These are phyloP conservation scores for Chaetomium strumarium DNA, from an alignment of 2,329 filamentous ascomycete species.

Conservation along the genomic window DNA sequence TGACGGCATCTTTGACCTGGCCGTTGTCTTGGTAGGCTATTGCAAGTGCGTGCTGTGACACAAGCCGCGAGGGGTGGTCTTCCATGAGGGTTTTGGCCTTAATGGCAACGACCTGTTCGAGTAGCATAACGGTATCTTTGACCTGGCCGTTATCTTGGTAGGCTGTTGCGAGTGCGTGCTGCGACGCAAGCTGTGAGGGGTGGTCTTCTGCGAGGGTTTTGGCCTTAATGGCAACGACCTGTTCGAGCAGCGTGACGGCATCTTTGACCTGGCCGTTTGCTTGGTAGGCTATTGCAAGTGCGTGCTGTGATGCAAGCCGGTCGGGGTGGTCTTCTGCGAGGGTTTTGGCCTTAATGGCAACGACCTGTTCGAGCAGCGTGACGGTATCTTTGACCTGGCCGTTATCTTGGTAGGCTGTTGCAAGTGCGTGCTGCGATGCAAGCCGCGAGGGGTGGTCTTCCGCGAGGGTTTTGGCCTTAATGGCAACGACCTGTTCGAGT, in stretches of 20 bases:
- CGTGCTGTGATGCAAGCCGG: too few species aligned
- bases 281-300: too few species aligned
- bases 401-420: too few species aligned
- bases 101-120: conserved; percentile 18
- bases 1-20: conserved; percentile 17
- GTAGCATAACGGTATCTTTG: conserved; percentile 20
- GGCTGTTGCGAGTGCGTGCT: conserved; percentile 15
- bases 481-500: too few species aligned
- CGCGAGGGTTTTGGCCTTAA: too few species aligned
- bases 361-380: too few species aligned
- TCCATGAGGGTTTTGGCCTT: background rate
- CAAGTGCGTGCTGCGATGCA: too few species aligned
- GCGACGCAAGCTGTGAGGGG: conserved; percentile 3
- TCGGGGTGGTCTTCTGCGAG: too few species aligned
- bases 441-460: too few species aligned
- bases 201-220: conserved; percentile 2
- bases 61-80: background rate
- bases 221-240: background rate
- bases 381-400: too few species aligned
- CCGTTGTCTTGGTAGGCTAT: background rate
- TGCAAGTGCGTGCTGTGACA: background rate
- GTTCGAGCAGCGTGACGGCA: conserved; percentile 21
- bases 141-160: conserved; percentile 23
- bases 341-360: too few species aligned
- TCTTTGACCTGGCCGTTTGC: too few species aligned